Percentiles rank a stretch among this genome's conserved stretches.
phyloP scores from a whole-genome alignment of 2,329 filamentous ascomycete genomes.

The Sclerotinia subarctica region DNA sequence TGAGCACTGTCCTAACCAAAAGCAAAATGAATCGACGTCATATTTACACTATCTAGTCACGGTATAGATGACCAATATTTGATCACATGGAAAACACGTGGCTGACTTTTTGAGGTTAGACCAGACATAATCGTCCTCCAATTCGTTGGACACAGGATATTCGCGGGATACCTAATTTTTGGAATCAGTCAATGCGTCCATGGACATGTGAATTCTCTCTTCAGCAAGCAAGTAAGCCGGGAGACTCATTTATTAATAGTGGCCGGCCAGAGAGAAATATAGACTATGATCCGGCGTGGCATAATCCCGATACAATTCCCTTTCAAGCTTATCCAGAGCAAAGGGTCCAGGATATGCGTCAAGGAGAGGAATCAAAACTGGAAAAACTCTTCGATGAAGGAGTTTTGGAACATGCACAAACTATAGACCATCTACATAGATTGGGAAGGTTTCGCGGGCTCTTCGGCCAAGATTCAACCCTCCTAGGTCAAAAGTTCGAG shows the following conservation, averaged over 20 bases:
- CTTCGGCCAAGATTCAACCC: neutral
- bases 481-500: neutral
- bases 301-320: neutral
- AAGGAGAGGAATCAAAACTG: neutral
- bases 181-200: neutral
- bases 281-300: neutral
- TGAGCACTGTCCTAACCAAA: neutral
- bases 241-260: no score
- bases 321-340: neutral
- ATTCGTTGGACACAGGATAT: neutral
- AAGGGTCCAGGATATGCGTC: neutral
- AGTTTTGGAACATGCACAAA: neutral
- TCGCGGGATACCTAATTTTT: neutral
- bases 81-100: neutral
- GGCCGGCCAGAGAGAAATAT: neutral
- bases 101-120: neutral
- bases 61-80: neutral
- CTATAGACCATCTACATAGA: neutral
- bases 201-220: neutral
- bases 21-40: rapidly evolving
- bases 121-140: neutral
- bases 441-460: neutral
- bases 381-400: neutral
- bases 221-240: neutral
- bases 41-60: neutral